These are phyloP conservation scores for Mycena sp. DNA, from an alignment of 1,284 basidiomycete species.

Conservation along the genomic window DNA sequence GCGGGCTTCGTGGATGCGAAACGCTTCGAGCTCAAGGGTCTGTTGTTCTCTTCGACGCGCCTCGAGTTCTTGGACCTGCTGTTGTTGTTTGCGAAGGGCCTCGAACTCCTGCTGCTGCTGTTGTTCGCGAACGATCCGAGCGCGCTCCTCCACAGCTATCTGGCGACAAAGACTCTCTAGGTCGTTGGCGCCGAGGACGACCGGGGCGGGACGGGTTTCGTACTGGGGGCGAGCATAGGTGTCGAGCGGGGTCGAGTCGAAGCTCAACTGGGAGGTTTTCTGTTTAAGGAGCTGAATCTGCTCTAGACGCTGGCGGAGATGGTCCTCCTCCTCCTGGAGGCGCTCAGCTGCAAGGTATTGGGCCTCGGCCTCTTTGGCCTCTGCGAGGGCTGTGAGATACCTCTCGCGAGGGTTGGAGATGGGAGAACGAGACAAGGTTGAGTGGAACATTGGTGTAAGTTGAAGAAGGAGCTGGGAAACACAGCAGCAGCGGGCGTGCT, in stretches of 20 bases:
- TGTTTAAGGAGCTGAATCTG: constrained; percentile 42
- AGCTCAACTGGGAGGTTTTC: constrained; percentile 15
- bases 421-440: constrained; percentile 10
- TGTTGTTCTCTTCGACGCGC: constrained; percentile 22
- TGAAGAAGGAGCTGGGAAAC: not conserved
- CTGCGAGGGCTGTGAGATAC: constrained; percentile 38
- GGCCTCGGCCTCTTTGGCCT: constrained; percentile 38
- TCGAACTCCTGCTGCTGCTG: constrained; percentile 25
- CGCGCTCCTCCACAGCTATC: constrained; percentile 36
- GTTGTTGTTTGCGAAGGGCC: constrained; percentile 24
- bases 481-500: not conserved
- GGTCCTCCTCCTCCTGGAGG: constrained; percentile 43
- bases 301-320: constrained; percentile 41
- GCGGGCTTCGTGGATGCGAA: constrained; percentile 7
- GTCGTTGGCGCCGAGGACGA: constrained; percentile 8
- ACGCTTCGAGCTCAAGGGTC: constrained; percentile 18
- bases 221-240: not conserved
- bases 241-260: not conserved
- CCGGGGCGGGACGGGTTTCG: not conserved
- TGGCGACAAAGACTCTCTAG: constrained; percentile 31
- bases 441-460: constrained; percentile 15
- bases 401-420: constrained; percentile 31
- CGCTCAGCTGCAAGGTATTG: constrained; percentile 46
- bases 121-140: constrained; percentile 23
- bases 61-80: constrained; percentile 20